Conservation (phyloP, 306 rosid genomes). For the Rosa chinensis region DNA sequence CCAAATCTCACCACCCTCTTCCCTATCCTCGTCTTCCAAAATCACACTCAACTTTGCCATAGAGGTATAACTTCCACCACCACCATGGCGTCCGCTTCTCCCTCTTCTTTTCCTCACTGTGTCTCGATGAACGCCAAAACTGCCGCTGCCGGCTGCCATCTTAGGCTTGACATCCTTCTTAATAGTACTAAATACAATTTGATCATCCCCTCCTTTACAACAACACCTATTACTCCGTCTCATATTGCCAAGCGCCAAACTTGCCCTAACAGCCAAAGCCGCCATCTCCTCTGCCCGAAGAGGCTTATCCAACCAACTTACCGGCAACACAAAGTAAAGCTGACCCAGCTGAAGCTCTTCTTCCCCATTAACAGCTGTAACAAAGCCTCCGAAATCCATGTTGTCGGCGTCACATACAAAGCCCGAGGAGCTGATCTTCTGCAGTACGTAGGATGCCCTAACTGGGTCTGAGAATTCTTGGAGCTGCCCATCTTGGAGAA, state of each 20-base stretch:
- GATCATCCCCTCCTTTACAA: conserved; percentile 9
- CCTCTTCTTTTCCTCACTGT: conserved; percentile 12
- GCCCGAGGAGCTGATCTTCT: conserved; percentile 2
- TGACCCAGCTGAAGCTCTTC: conserved; percentile 34
- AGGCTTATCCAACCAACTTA: conserved; percentile 14
- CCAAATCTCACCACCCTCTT: neutral
- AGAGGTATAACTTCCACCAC: neutral
- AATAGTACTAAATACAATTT: conserved; percentile 15
- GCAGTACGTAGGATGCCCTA: conserved; percentile 15
- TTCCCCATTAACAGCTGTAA: conserved; percentile 13
- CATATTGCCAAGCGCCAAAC: conserved; percentile 10
- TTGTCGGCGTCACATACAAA: conserved; percentile 28
- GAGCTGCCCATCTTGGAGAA: conserved; percentile 30
- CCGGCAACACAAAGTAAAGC: conserved; percentile 28
- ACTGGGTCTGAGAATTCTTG: conserved; percentile 29
- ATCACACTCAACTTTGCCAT: conserved; percentile 17
- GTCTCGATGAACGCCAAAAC: neutral
- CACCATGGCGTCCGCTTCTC: neutral
- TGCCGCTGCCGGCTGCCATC: neutral
- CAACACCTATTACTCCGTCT: neutral
- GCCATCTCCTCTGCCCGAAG: conserved; percentile 28
- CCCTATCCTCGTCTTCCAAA: conserved; percentile 19
- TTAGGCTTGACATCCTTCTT: conserved; percentile 4
- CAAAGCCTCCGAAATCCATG: conserved; percentile 22
- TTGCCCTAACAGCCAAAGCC: conserved; percentile 28